These are phyloP conservation scores for Vigna nakashimae DNA, from an alignment of 306 rosid species.

Conservation along the genomic window DNA sequence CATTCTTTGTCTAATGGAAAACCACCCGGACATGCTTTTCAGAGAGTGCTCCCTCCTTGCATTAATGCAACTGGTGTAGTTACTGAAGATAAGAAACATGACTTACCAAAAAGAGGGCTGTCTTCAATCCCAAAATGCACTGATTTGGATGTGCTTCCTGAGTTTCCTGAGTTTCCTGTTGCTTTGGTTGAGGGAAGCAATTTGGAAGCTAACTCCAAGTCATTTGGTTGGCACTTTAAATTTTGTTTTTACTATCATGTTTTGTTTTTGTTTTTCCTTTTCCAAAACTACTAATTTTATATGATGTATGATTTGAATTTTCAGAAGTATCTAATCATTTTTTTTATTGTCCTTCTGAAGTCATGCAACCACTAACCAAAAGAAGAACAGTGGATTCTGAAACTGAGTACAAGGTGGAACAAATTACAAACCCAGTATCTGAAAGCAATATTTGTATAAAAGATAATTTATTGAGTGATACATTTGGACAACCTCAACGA, in stretches of 20 bases:
- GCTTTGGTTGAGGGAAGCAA: slow-evolving; percentile 25
- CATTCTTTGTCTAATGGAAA: neutral
- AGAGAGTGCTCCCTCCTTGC: neutral
- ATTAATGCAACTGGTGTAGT: neutral
- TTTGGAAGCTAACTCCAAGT: slow-evolving; percentile 1
- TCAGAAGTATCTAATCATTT: slow-evolving; percentile 25
- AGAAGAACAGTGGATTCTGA: neutral
- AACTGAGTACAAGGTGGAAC: too few species aligned
- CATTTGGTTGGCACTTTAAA: too few species aligned
- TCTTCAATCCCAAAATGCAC: slow-evolving; percentile 36
- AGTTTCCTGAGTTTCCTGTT: slow-evolving; percentile 16
- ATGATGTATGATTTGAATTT: neutral
- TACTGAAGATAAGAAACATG: neutral
- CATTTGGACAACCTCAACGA: too few species aligned
- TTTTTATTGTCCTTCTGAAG: neutral
- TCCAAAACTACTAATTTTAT: neutral
- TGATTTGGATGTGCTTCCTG: slow-evolving; percentile 38
- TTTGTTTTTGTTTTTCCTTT: neutral
- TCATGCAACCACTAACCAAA: slow-evolving; percentile 30
- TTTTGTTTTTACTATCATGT: neutral
- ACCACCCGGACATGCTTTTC: slow-evolving; percentile 13
- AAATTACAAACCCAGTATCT: too few species aligned
- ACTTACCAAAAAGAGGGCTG: slow-evolving; percentile 15
- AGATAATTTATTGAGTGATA: too few species aligned
- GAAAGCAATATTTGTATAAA: too few species aligned